Evolutionary conservation across 768 basidiomycete genomes (phyloP), one percentile per base, ranked within the genome.

Genomic region (Paxillus involutus): DNA sequence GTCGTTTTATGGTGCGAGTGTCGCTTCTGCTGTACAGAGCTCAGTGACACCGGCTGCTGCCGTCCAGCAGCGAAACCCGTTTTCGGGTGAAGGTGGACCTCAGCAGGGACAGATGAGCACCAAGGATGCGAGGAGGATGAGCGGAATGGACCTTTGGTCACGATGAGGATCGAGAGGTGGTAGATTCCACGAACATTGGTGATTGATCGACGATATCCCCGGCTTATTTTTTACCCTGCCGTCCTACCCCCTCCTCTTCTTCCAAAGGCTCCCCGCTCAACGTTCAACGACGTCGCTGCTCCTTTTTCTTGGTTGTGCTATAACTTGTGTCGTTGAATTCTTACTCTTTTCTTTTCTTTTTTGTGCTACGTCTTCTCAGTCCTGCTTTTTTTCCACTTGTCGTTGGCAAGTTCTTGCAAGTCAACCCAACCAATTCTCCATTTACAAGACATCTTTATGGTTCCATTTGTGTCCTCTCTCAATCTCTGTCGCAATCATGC

Each of bases 101-200:
- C 72, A 73, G 21, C 64, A 74, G 44, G 77, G 76, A 51, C 73
- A 71, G 58, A 58, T 74, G 47, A 64, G 71, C 49, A 63, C 76
- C 52, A 86, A 86, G 72, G 85, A 88, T 54, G 68, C 68, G 36
- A 74, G 86, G 67, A 77, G 85, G 66, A 71, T 80, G 54, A 85
- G 80, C 55, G 82, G 81, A 53, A 83, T 87, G 79, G 88, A 91
- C 68, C 68, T 81, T 49, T 91, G 89, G 88, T 82, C 84, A 59
- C 82, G 88, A 78, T 89, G 75, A 84, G 55, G 53, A 43, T 17
- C 37, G 36, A 32, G 40, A 44, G 56, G 48, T 47, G 40, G 14
- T 21, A 16, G 49, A 30, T 46, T 16, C 30, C 45, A 41, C 21
- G 24, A 33, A 37, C 44, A 33, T 49, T 26, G 47, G 42, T 55